Conservation (phyloP, 441 rosid species). For the Corymbia calophylla region DNA sequence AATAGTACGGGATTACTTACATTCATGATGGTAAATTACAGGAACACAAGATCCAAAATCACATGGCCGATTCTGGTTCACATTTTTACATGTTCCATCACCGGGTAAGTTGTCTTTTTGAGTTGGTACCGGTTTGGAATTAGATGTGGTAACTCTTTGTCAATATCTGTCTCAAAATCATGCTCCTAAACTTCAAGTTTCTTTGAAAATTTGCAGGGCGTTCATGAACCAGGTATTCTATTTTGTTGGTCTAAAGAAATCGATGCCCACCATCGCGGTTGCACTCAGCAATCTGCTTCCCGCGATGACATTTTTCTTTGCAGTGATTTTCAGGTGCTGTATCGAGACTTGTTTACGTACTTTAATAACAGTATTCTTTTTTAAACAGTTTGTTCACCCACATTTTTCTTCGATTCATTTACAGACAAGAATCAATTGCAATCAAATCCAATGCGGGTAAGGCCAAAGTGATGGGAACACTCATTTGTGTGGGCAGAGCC, state of each 20-base stretch:
- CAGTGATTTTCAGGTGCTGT: slow-evolving; percentile 56
- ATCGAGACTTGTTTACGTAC: too few species aligned
- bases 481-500: slow-evolving; percentile 72
- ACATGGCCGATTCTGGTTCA: background rate
- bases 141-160: too few species aligned
- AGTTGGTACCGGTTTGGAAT: too few species aligned
- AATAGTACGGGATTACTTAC: too few species aligned
- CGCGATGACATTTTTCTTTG: slow-evolving; percentile 67
- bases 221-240: slow-evolving; percentile 67
- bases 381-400: fast-evolving
- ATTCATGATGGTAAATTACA: too few species aligned
- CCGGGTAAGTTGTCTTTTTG: background rate
- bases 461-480: slow-evolving; percentile 72
- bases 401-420: background rate
- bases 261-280: slow-evolving; percentile 74
- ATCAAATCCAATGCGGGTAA: slow-evolving; percentile 50
- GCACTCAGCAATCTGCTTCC: slow-evolving; percentile 71
- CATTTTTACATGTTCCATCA: background rate
- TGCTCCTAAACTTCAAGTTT: background rate
- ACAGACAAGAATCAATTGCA: slow-evolving; percentile 60
- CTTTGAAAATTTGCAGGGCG: slow-evolving; percentile 28
- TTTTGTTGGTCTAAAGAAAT: slow-evolving; percentile 61
- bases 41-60: background rate
- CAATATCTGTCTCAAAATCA: too few species aligned
- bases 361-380: too few species aligned